These are phyloP conservation scores for Entoloma clypeatum DNA, from an alignment of 1,284 basidiomycete genomes.

Conservation along the genomic window DNA sequence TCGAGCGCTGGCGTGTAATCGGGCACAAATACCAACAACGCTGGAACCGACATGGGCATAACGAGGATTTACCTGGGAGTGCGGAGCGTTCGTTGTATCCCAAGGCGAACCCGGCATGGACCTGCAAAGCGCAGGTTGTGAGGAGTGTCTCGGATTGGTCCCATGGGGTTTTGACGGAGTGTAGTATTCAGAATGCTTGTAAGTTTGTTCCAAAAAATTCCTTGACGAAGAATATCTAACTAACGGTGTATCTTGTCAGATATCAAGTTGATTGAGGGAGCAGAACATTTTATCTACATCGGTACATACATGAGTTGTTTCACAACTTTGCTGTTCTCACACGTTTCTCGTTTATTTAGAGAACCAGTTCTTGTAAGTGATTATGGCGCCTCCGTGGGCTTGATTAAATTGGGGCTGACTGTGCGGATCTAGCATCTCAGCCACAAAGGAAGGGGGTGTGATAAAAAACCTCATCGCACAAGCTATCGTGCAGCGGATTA, in stretches of 20 bases:
- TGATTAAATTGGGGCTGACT: constrained; percentile 7
- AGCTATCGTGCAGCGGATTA: constrained; percentile 80
- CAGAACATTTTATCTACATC: constrained; percentile 88
- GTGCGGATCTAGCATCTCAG: constrained; percentile 61
- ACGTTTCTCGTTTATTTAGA: constrained; percentile 40
- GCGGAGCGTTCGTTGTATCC: too few relatives aligned
- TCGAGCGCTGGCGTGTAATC: constrained; percentile 54
- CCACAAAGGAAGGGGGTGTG: constrained; percentile 58
- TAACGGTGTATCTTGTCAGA: constrained; percentile 42
- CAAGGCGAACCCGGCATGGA: constrained; percentile 41
- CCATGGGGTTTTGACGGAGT: constrained; percentile 83
- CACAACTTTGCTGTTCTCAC: not conserved
- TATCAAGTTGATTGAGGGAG: constrained; percentile 77
- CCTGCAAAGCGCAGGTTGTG: constrained; percentile 71
- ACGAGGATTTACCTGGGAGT: too few relatives aligned
- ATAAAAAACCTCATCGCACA: constrained; percentile 81
- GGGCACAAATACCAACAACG: constrained; percentile 63
- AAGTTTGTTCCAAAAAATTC: constrained; percentile 25
- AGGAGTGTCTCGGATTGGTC: constrained; percentile 90
- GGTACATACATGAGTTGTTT: constrained; percentile 41
- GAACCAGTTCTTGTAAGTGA: constrained; percentile 89
- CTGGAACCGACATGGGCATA: constrained; percentile 41
- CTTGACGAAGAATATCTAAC: constrained; percentile 2
- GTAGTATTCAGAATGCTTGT: constrained; percentile 86
- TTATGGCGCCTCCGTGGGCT: not conserved